Percentiles rank a stretch among this genome's conserved stretches.
Evolutionary conservation across 208 protist genomes (phyloP).

Genomic region (Phytomonas sp.): DNA sequence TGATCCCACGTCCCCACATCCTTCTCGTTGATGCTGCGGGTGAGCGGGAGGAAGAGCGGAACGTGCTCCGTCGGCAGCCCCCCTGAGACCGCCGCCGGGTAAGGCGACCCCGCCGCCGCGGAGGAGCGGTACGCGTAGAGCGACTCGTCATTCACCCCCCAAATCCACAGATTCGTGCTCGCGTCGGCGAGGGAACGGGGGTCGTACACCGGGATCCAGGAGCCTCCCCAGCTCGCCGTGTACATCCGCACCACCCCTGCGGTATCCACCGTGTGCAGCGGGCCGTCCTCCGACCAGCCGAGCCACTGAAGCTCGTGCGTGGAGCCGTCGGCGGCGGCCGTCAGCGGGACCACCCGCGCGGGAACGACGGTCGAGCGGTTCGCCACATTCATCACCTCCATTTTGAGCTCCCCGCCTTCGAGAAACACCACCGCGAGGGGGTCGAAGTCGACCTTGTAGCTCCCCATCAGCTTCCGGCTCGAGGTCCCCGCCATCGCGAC

Average conservation of each 20-base stretch:
- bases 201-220: slow-evolving; percentile 79
- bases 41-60: slow-evolving; percentile 53
- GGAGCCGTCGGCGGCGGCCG: slow-evolving; percentile 27
- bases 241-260: slow-evolving; percentile 79
- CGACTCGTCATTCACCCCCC: slow-evolving; percentile 52
- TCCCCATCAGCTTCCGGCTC: slow-evolving; percentile 43
- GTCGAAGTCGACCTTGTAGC: slow-evolving; percentile 58
- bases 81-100: slow-evolving; percentile 62
- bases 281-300: slow-evolving; percentile 82
- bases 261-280: slow-evolving; percentile 72
- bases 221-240: slow-evolving; percentile 68
- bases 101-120: slow-evolving; percentile 36
- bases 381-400: slow-evolving; percentile 74
- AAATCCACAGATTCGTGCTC: slow-evolving; percentile 36
- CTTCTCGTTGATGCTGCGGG: slow-evolving; percentile 21
- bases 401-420: slow-evolving; percentile 29
- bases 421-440: slow-evolving; percentile 64
- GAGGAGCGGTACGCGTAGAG: slow-evolving; percentile 63
- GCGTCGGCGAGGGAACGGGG: slow-evolving; percentile 38
- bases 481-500: slow-evolving; percentile 78
- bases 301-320: slow-evolving; percentile 80
- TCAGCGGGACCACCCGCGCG: slow-evolving; percentile 45
- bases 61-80: slow-evolving; percentile 64
- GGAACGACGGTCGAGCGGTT: slow-evolving; percentile 33
- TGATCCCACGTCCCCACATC: slow-evolving; percentile 48